phyloP scores from a whole-genome alignment of 805 yeast genomes.

The Jamesozyma lodderae region DNA sequence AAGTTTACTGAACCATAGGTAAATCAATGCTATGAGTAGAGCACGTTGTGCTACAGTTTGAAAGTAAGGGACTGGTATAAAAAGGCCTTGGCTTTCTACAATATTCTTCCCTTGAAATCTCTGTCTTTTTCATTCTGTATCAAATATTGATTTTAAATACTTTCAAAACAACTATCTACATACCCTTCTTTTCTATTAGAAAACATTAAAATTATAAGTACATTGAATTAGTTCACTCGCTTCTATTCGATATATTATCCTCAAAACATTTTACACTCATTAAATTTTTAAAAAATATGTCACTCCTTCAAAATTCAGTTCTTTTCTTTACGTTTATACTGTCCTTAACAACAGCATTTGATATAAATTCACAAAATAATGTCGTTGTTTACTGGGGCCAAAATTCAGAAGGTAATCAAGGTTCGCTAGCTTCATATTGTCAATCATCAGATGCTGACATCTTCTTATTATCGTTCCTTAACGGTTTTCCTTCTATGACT shows the following conservation, averaged over 20 bases:
- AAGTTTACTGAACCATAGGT: too few relatives aligned
- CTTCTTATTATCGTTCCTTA: slow-evolving; percentile 60
- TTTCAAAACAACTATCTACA: too few relatives aligned
- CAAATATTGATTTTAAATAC: too few relatives aligned
- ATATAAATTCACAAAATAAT: slow-evolving; percentile 39
- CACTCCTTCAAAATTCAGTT: neutral
- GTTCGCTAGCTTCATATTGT: slow-evolving; percentile 48
- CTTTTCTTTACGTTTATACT: neutral
- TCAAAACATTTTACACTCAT: neutral
- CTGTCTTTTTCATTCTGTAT: too few relatives aligned
- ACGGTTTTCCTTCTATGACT: slow-evolving; percentile 45
- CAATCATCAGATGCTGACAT: slow-evolving; percentile 60
- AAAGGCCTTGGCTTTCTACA: too few relatives aligned
- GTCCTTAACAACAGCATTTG: slow-evolving; percentile 20
- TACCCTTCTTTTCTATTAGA: too few relatives aligned
- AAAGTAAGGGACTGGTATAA: too few relatives aligned
- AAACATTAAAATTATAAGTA: too few relatives aligned
- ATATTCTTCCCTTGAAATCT: too few relatives aligned
- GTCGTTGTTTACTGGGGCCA: slow-evolving; percentile 90
- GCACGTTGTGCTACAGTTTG: too few relatives aligned
- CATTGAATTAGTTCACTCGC: neutral
- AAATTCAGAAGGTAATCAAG: slow-evolving; percentile 56
- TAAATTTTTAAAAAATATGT: neutral
- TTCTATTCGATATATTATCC: too few relatives aligned
- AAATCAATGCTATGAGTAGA: too few relatives aligned